phyloP scores from a whole-genome alignment of 140 eudicot species.

The Oenanthe javanica region DNA sequence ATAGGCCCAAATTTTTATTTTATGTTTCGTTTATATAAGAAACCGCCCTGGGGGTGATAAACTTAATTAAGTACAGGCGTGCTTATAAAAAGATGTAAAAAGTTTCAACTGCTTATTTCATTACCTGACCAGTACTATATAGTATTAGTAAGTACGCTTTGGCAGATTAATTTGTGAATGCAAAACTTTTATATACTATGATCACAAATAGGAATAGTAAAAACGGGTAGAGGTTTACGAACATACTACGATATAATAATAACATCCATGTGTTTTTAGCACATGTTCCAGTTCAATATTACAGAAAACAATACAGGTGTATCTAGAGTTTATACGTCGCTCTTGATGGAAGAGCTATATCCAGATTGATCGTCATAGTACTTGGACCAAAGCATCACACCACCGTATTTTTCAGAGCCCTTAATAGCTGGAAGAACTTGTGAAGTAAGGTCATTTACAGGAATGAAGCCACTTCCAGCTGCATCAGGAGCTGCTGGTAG shows the following conservation, averaged over 20 bases:
- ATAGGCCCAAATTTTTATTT: background rate
- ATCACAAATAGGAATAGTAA: background rate
- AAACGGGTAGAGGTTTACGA: background rate
- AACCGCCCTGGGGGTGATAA: background rate
- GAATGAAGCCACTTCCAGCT: conserved; percentile 9
- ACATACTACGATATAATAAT: background rate
- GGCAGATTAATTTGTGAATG: background rate
- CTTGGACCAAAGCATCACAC: background rate
- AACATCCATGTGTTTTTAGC: background rate
- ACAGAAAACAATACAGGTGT: background rate
- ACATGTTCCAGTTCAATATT: background rate
- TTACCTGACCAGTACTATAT: too few relatives aligned
- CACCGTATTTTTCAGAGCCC: conserved; percentile 3
- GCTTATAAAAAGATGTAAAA: too few relatives aligned
- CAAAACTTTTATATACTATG: background rate
- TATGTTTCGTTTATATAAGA: background rate
- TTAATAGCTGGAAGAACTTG: conserved; percentile 5
- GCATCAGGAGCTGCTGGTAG: conserved; percentile 5
- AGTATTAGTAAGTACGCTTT: background rate
- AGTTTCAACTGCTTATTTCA: background rate
- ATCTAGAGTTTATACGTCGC: background rate
- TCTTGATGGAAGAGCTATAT: conserved; percentile 8
- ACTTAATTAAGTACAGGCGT: background rate
- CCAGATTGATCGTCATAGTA: conserved; percentile 2
- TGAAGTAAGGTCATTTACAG: conserved; percentile 1